These are phyloP conservation scores for Furcasterigmium sp. DNA, from an alignment of 2,329 filamentous ascomycete genomes.

Conservation along the genomic window DNA sequence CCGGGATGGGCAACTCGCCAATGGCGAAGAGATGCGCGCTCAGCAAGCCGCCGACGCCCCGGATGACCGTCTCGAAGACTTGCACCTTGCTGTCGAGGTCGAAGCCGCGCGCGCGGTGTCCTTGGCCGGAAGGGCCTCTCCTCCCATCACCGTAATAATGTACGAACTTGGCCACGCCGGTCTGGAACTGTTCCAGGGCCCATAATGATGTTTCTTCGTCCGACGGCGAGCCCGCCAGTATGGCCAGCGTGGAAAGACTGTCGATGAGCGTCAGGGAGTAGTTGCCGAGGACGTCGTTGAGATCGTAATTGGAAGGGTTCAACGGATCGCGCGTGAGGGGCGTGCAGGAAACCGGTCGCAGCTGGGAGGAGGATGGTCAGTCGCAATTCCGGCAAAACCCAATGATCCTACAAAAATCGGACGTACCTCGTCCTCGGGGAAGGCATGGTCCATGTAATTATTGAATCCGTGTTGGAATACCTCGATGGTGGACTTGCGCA, in stretches of 20 bases:
- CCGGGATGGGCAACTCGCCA: conserved; percentile 80
- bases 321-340: conserved; percentile 79
- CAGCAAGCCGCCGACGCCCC: conserved; percentile 82
- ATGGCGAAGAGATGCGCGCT: conserved; percentile 92
- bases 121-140: conserved; percentile 60
- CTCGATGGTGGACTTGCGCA: conserved; percentile 58
- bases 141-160: conserved; percentile 83
- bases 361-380: conserved; percentile 33
- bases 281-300: conserved; percentile 95
- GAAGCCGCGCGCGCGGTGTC: conserved; percentile 73
- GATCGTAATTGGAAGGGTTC: conserved; percentile 74
- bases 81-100: conserved; percentile 97
- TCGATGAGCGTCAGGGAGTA: conserved; percentile 96
- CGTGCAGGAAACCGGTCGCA: conserved; percentile 79
- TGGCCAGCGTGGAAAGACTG: conserved; percentile 88
- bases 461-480: conserved; percentile 98
- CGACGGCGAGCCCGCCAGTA: conserved; percentile 72
- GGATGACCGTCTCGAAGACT: conserved; percentile 96
- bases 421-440: conserved; percentile 82
- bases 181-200: conserved; percentile 71
- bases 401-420: background rate
- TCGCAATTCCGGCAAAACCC: background rate
- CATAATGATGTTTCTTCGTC: conserved; percentile 50
- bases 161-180: conserved; percentile 71
- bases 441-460: conserved; percentile 91